Evolutionary conservation across 768 basidiomycete genomes (phyloP).

Genomic region (Naganishia vaughanmartiniae): DNA sequence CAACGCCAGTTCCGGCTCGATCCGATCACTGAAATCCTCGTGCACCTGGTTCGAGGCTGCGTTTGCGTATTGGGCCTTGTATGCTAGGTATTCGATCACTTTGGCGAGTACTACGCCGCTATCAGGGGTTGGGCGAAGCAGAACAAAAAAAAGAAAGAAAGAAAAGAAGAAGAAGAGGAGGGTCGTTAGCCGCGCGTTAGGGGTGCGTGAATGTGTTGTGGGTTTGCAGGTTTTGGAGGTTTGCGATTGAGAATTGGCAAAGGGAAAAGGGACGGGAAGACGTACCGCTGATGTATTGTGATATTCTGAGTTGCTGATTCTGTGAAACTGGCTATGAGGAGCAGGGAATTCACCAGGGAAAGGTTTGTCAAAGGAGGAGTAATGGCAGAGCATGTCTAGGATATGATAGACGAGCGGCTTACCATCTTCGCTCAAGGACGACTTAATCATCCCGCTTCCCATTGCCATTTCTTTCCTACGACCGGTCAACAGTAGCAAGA

Average conservation of each 20-base stretch:
- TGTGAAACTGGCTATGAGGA: constrained; percentile 13
- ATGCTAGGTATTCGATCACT: constrained; percentile 82
- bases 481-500: background rate
- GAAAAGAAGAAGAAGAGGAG: too few relatives aligned
- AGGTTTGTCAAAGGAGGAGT: too few relatives aligned
- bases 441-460: constrained; percentile 75
- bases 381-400: background rate
- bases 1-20: constrained; percentile 80
- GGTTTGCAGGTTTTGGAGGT: too few relatives aligned
- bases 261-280: too few relatives aligned
- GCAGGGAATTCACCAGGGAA: background rate
- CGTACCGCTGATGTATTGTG: constrained; percentile 22
- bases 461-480: constrained; percentile 61
- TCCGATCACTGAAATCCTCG: constrained; percentile 78
- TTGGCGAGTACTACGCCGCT: constrained; percentile 74
- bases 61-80: constrained; percentile 75
- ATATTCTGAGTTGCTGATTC: constrained; percentile 12
- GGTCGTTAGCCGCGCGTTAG: too few relatives aligned
- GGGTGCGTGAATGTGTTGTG: too few relatives aligned
- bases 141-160: too few relatives aligned
- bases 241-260: too few relatives aligned
- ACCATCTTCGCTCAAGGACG: constrained; percentile 75
- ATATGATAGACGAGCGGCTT: constrained; percentile 37
- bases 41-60: constrained; percentile 70
- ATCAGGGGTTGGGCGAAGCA: constrained; percentile 10